Percentiles rank a stretch among this genome's conserved stretches.
Evolutionary conservation across 306 rosid genomes (phyloP).

Genomic region (Begonia peltatifolia): DNA sequence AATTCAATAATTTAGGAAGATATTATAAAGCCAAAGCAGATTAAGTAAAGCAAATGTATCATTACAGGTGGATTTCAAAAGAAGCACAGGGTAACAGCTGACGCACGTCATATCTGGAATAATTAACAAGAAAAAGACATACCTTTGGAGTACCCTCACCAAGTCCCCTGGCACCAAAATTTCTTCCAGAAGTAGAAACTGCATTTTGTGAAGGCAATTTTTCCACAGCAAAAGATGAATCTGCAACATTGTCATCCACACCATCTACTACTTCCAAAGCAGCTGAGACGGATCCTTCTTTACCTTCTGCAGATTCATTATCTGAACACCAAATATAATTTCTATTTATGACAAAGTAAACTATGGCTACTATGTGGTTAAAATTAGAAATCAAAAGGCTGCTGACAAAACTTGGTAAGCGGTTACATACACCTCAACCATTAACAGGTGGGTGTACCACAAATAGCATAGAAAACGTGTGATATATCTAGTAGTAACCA

Average conservation of each 20-base stretch:
- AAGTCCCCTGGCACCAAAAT: slow-evolving; percentile 35
- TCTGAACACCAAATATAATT: slow-evolving; percentile 17
- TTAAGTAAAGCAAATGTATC: not conserved
- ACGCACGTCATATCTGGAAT: no score
- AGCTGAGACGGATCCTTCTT: slow-evolving; percentile 16
- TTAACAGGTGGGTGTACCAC: no score
- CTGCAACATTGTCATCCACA: slow-evolving; percentile 24
- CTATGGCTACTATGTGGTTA: no score
- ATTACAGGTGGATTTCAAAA: not conserved
- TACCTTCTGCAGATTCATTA: slow-evolving; percentile 21
- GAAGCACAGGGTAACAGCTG: not conserved
- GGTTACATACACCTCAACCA: no score
- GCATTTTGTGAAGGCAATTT: slow-evolving; percentile 58
- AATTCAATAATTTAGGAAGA: not conserved
- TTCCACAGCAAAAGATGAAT: slow-evolving; percentile 45
- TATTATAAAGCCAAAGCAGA: not conserved
- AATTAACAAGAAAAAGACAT: slow-evolving; percentile 10
- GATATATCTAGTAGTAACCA: no score
- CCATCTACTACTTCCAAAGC: slow-evolving; percentile 29
- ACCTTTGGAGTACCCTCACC: slow-evolving; percentile 97
- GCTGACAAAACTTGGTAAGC: no score
- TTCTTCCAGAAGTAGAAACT: slow-evolving; percentile 28
- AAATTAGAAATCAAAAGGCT: no score
- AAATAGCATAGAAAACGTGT: no score
- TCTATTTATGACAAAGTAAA: not conserved